Conservation (phyloP, 2,329 filamentous ascomycete species). For the Phyllosticta capitalensis region DNA sequence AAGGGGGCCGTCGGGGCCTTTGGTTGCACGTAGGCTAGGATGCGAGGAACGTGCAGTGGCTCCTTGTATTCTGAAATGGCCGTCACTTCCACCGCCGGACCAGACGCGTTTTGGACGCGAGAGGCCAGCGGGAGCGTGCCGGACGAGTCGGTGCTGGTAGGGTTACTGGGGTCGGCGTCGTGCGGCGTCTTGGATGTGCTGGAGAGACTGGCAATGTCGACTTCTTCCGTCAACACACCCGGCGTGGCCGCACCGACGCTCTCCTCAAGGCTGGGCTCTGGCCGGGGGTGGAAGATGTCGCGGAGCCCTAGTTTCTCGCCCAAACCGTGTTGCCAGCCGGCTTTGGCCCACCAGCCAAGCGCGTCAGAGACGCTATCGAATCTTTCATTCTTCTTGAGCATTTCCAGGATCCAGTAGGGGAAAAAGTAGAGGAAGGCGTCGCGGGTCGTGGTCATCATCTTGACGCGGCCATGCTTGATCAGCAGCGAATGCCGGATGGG, state of each 20-base stretch:
- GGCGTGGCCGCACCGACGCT: constrained; percentile 22
- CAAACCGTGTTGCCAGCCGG: constrained; percentile 78
- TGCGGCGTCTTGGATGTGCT: constrained; percentile 30
- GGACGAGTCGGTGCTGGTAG: background rate
- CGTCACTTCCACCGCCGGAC: constrained; percentile 19
- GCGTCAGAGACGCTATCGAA: constrained; percentile 85
- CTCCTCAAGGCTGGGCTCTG: constrained; percentile 19
- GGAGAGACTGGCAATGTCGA: constrained; percentile 45
- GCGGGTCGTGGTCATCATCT: constrained; percentile 73
- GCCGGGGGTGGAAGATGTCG: constrained; percentile 49
- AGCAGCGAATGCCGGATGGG: constrained; percentile 69
- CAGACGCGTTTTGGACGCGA: constrained; percentile 23
- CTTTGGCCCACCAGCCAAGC: constrained; percentile 91
- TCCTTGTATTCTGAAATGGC: constrained; percentile 16
- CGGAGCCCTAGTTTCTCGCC: constrained; percentile 66
- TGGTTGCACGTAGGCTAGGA: constrained; percentile 76
- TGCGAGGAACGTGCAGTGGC: constrained; percentile 52
- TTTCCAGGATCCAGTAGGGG: constrained; percentile 81
- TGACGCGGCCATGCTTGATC: constrained; percentile 62
- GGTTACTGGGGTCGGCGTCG: background rate
- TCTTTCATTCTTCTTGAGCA: constrained; percentile 67
- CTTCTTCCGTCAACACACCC: constrained; percentile 40
- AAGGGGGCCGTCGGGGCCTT: constrained; percentile 49
- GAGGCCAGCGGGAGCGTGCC: constrained; percentile 23
- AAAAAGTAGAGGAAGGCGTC: constrained; percentile 95